Base-by-base conservation (phyloP, 768 basidiomycete species). In the Favolaschia claudopus region DNA sequence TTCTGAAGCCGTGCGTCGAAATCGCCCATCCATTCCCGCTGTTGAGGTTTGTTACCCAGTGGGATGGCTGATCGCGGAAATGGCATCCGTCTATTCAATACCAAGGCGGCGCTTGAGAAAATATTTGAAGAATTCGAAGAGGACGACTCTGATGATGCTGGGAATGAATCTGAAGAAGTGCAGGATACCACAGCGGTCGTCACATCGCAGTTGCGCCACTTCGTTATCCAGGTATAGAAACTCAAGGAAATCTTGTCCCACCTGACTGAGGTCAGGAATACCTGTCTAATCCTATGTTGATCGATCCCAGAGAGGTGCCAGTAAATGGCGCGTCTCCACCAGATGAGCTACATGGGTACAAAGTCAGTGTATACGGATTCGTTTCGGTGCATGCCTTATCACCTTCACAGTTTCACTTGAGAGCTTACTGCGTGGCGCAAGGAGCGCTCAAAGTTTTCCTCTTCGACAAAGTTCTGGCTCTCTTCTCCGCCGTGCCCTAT, bases 21-120 rank as follows among this genome's bases (percentile, higher is more conserved):
- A 44, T 57, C 15, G 25, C 55, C 28, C 31, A 53, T 52, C 45
- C 25, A 25, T 46, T 31, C n/a, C 37, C 29, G 27, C 22, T 33
- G 25, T 37, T 40, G 54, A 58, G 48, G 36, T 50, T 51, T 42
- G 54, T 31, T 19, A 20, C 33, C 12, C 55, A 84, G 83, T 42
- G 93, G 95, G 17, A 96, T 99, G 92, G 90, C 95, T 1, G 96
- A 99, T 77, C 85, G 94, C 46, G 97, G 95, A 13, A 93, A 94
- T 82, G 97, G 96, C 2, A 95, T 99, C 63, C 78, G 95, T 40
- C 76, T 99, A 43, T 98, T 99, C 75, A 86, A 89, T 49, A 89
- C 83, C 52, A 90, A 90, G 72, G 84, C 85, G 13, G 77, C 84
- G 29, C 79, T 99, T 56, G 83, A 84, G 55, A 67, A 71, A 5